phyloP scores from a whole-genome alignment of 1,284 basidiomycete species.

The Fistulina hepatica region DNA sequence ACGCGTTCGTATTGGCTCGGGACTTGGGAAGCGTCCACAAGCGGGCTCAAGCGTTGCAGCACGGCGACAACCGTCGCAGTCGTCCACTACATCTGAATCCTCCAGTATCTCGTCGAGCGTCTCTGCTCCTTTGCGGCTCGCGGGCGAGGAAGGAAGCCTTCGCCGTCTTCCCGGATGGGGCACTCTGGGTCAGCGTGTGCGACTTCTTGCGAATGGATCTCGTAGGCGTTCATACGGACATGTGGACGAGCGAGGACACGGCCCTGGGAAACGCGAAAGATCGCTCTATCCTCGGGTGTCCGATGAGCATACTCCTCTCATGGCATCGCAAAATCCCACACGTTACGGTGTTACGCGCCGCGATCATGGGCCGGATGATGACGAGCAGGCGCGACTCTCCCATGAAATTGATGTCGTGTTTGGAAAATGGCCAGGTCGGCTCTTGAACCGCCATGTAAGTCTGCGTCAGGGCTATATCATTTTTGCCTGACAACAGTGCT shows the following conservation, averaged over 20 bases:
- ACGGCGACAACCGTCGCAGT: constrained; percentile 15
- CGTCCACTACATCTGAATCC: constrained; percentile 27
- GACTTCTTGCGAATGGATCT: constrained; percentile 21
- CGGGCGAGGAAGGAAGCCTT: constrained; percentile 34
- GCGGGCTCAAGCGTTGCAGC: constrained; percentile 2
- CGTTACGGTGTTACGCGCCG: constrained; percentile 15
- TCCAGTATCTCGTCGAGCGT: constrained; percentile 63
- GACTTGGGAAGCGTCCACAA: constrained; percentile 7
- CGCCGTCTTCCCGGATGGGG: constrained; percentile 35
- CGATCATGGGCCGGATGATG: constrained; percentile 8
- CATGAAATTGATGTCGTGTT: constrained; percentile 39
- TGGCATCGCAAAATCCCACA: constrained; percentile 5
- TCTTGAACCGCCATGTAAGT: constrained; percentile 59
- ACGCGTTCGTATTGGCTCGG: constrained; percentile 42
- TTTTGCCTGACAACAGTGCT: no score
- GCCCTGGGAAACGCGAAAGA: constrained; percentile 2
- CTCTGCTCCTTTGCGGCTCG: constrained; percentile 55
- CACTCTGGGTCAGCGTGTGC: constrained; percentile 47
- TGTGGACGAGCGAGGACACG: constrained; percentile 3
- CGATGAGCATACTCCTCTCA: constrained; percentile 4
- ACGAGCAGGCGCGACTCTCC: constrained; percentile 24
- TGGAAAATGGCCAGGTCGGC: constrained; percentile 55
- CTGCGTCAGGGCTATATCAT: no score
- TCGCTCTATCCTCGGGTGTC: constrained; percentile 6
- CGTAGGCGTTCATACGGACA: constrained; percentile 8